A percentile compares a stretch with the other conserved stretches of the same genome.
These are phyloP conservation scores for Solanum lignicaule DNA, from an alignment of 257 asterid genomes.

Conservation along the genomic window DNA sequence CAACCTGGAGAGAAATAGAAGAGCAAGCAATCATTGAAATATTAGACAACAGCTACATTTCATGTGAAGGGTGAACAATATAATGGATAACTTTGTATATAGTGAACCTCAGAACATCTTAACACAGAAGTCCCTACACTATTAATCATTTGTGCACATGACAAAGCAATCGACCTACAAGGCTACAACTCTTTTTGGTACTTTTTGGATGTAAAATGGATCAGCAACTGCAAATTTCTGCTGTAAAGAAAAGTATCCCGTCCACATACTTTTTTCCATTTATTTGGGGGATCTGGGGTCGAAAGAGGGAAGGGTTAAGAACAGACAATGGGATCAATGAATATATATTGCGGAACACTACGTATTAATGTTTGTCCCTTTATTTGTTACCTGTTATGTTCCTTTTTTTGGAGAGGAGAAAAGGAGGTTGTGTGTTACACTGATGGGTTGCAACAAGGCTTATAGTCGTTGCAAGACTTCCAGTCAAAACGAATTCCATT, in stretches of 20 bases:
- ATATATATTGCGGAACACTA: not conserved
- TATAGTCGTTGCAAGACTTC: not conserved
- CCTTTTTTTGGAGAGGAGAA: not conserved
- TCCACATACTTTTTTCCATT: not conserved
- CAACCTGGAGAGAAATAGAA: slow-evolving; percentile 33
- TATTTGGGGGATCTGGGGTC: not conserved
- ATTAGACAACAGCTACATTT: not conserved
- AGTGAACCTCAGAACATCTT: not conserved
- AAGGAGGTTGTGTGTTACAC: too few species aligned
- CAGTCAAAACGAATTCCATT: not conserved
- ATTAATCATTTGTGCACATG: not conserved
- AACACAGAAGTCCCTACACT: not conserved
- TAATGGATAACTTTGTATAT: not conserved
- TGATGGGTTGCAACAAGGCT: not conserved
- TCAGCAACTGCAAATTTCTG: not conserved
- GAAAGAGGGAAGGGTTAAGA: not conserved
- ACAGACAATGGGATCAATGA: not conserved
- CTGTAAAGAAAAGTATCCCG: not conserved
- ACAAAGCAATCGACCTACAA: not conserved
- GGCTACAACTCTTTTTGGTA: not conserved
- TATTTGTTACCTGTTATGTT: not conserved
- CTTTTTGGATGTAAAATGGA: not conserved
- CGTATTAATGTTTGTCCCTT: not conserved
- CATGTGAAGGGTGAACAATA: not conserved
- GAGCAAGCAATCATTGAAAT: not conserved